Base-by-base conservation (phyloP, 805 yeast genomes). In the Saccharomycopsis fodiens region DNA sequence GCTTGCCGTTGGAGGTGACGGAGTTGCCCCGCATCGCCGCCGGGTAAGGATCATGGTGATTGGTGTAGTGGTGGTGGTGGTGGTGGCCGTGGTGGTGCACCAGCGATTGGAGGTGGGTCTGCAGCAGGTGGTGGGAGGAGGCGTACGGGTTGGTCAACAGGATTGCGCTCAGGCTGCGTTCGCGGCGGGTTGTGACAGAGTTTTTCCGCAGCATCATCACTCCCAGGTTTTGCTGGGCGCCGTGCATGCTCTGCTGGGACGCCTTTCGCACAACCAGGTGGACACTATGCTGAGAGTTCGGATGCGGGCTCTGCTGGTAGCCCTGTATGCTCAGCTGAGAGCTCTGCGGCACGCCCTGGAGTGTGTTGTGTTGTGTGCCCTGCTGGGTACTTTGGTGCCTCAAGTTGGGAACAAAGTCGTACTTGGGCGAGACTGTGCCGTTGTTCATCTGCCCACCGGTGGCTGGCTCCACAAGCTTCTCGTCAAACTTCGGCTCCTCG, bases 81-180 rank as follows among this genome's bases (percentile, higher is more conserved):
- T 49, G 52, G 35, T 49, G 52, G 3, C 52, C 52, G 37, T 49
- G 47, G 44, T 49, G 50, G 39, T 49, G 52, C 19, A 49, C 22
- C 36, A 42, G 43, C 5, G 42, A 13, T 15, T 22, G 36, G 23
- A 46, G 42, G 22, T 31, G 36, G 6, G 35, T 17, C 17, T 35
- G 44, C 7, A 41, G 30, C 20, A 19, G 15, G 20, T 32, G 17
- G 20, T 6, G 36, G 10, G 36, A 17, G 10, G 8, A 19, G 17
- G 36, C 17, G 20, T 32, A 32, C 17, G 45, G 23, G 40, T 23
- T 2, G 19, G 44, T 15, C n/a, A n/a, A n/a, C n/a, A n/a, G n/a
- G n/a, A 20, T 27, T 17, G 20, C 41, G 15, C 13, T 13, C 13
- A n/a, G 13, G 13, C 13, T n/a, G 32, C 10, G 15, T n/a, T 22